These are phyloP conservation scores for Aspergillus nanangensis DNA, from an alignment of 495 filamentous ascomycete species.

Conservation along the genomic window DNA sequence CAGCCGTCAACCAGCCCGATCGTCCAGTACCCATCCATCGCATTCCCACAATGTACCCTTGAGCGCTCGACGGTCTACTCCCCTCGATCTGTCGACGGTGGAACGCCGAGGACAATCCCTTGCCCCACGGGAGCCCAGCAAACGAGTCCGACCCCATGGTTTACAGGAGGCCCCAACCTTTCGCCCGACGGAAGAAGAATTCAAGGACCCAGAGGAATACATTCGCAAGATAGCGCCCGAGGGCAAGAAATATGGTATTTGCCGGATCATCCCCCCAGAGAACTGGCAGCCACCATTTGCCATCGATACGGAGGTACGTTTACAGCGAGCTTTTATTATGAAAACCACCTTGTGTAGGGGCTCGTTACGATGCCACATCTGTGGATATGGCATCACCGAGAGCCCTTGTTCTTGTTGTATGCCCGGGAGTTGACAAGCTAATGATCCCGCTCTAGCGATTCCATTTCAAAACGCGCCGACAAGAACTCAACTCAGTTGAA, in stretches of 20 bases:
- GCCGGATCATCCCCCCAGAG: slow-evolving; percentile 91
- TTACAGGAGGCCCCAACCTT: slow-evolving; percentile 90
- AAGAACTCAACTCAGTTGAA: slow-evolving; percentile 97
- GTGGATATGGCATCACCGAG: too few species aligned
- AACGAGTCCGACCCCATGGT: slow-evolving; percentile 73
- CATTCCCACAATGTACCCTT: slow-evolving; percentile 57
- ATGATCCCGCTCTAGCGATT: slow-evolving; percentile 60
- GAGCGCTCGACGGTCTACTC: slow-evolving; percentile 64
- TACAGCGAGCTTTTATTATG: slow-evolving; percentile 4
- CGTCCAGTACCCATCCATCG: slow-evolving; percentile 41
- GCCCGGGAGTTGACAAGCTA: slow-evolving; percentile 4
- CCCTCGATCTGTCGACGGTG: slow-evolving; percentile 83
- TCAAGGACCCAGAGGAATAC: slow-evolving; percentile 88
- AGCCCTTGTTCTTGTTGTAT: too few species aligned
- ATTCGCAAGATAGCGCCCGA: slow-evolving; percentile 85
- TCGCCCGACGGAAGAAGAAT: slow-evolving; percentile 87
- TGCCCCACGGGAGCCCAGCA: slow-evolving; percentile 67
- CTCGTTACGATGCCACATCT: too few species aligned
- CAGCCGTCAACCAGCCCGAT: slow-evolving; percentile 35
- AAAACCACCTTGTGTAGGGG: too few species aligned
- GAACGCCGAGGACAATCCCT: slow-evolving; percentile 81
- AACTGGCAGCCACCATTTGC: slow-evolving; percentile 93
- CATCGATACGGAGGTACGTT: slow-evolving; percentile 90
- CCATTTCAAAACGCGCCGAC: slow-evolving; percentile 93
- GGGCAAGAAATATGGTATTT: slow-evolving; percentile 80